These are phyloP conservation scores for Rusavskia elegans DNA, from an alignment of 495 filamentous ascomycete species.

Conservation along the genomic window DNA sequence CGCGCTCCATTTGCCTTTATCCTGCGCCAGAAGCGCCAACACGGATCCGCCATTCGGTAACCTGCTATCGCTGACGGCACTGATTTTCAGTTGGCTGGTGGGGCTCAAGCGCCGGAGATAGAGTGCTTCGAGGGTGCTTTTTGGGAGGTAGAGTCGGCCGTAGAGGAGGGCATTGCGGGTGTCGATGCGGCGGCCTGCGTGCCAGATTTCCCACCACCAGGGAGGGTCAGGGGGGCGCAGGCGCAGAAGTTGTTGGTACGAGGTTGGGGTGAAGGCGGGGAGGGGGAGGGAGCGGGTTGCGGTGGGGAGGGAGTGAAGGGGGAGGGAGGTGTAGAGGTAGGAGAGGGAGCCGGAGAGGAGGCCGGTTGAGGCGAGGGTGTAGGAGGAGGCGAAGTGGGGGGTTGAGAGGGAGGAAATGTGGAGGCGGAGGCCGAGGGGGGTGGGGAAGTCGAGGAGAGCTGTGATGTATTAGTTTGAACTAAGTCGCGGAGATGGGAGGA, in stretches of 20 bases:
- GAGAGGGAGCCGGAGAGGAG: constrained; percentile 83
- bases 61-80: constrained; percentile 62
- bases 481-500: neutral
- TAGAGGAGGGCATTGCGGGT: constrained; percentile 56
- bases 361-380: constrained; percentile 68
- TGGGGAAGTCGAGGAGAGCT: constrained; percentile 75
- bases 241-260: constrained; percentile 50
- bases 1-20: constrained; percentile 72
- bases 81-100: constrained; percentile 61
- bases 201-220: constrained; percentile 35
- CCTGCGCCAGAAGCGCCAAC: constrained; percentile 71
- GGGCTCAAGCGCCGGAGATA: constrained; percentile 71
- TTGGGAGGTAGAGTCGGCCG: constrained; percentile 54
- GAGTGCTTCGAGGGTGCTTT: constrained; percentile 63
- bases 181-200: constrained; percentile 26
- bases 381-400: constrained; percentile 80
- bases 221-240: constrained; percentile 30
- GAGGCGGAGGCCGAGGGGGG: constrained; percentile 63
- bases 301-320: constrained; percentile 38
- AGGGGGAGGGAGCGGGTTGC: constrained; percentile 45
- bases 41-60: constrained; percentile 60
- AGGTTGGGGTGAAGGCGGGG: constrained; percentile 40
- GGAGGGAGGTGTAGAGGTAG: constrained; percentile 75
- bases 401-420: constrained; percentile 78
- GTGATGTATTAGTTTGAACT: neutral